Evolutionary conservation across 441 rosid species (phyloP), one percentile per base, ranked within the genome.

Genomic region (Syzygium malaccense): DNA sequence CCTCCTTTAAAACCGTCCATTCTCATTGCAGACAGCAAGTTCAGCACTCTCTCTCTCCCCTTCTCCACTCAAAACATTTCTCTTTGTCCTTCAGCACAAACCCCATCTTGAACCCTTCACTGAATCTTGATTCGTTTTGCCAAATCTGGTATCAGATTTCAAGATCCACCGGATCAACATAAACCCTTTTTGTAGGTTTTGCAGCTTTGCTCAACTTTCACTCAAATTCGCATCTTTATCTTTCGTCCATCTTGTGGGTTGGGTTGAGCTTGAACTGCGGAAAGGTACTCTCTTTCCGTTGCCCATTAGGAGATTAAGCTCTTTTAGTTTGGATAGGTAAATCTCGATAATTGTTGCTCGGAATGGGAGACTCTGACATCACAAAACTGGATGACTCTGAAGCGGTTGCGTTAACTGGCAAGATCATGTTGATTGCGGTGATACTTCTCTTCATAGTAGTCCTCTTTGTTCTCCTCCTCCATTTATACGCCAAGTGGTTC

Each of bases 401-500:
- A 23, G 92, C 96, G 1, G 94, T 93, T 85, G 94, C 92, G 45
- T 89, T 96, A 85, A 93, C 97, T 23, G 94, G 95, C 28, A 92
- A 94, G 87, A 90, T 95, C 89, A 93, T 93, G 94, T 92, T 94
- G 88, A 88, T 93, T n/a, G 93, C 95, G 28, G 92, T 94, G 56
- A 88, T 94, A 80, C 92, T 94, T 14, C 91, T 95, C 5, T 94
- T 94, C 89, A 15, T 93, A 58, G 94, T 93, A 1, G 93, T 94
- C 23, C 89, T 94, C 1, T 91, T 94, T 78, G 91, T 94, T 62
- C 91, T 95, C 48, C 89, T 92, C 88, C 95, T 95, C 88, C 96
- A 95, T 87, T 91, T 95, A 86, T 95, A 95, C 88, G 96, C 96
- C 30, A 94, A 91, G 86, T 93, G 95, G 95, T 95, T 93, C 92